phyloP scores from a whole-genome alignment of 495 filamentous ascomycete genomes.

The Bombardia bombarda region DNA sequence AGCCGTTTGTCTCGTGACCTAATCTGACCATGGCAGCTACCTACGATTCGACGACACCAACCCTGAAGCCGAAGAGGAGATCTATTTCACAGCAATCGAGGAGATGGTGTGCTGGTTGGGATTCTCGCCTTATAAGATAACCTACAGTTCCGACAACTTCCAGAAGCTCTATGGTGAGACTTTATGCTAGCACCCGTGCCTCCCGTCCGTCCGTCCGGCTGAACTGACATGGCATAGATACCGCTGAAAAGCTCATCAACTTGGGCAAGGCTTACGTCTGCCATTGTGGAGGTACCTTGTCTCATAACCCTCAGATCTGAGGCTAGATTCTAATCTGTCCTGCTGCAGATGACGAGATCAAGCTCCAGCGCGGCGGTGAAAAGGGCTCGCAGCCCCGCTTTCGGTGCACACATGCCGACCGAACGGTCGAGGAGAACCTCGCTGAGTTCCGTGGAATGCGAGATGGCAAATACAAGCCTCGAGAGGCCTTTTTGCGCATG shows the following conservation, averaged over 20 bases:
- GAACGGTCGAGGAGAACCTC: constrained; percentile 67
- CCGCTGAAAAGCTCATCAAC: constrained; percentile 81
- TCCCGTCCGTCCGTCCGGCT: too few relatives aligned
- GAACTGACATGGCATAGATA: too few relatives aligned
- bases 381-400: constrained; percentile 60
- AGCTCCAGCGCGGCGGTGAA: constrained; percentile 73
- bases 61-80: constrained; percentile 72
- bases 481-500: constrained; percentile 86
- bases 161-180: constrained; percentile 75
- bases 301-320: neutral
- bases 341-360: constrained; percentile 56
- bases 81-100: constrained; percentile 68
- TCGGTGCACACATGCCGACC: constrained; percentile 69
- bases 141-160: constrained; percentile 76
- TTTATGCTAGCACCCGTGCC: too few relatives aligned
- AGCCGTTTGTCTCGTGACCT: neutral
- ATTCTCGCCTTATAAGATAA: constrained; percentile 70
- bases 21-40: constrained; percentile 33
- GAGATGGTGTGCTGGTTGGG: constrained; percentile 79
- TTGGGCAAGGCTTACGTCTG: constrained; percentile 68
- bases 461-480: constrained; percentile 82
- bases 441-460: constrained; percentile 81
- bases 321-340: neutral
- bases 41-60: constrained; percentile 77
- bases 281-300: constrained; percentile 26